Conservation (phyloP, 148 eudicot species). For the Selenicereus undatus region DNA sequence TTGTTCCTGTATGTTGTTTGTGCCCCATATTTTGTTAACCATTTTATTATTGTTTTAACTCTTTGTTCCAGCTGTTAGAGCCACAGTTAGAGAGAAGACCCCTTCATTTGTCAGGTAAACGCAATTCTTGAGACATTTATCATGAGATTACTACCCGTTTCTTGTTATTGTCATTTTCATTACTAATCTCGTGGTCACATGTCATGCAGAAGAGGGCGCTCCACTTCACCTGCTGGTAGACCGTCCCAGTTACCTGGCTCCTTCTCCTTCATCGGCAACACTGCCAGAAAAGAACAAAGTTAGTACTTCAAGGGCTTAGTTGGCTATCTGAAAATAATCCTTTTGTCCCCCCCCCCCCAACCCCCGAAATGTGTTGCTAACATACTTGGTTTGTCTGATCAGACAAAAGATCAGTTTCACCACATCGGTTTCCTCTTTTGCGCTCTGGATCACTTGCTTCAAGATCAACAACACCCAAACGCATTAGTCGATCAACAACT, state of each 20-base stretch:
- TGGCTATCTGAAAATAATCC: not conserved
- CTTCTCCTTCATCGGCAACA: constrained; percentile 45
- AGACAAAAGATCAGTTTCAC: constrained; percentile 80
- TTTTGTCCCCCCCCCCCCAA: too few relatives aligned
- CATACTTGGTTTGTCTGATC: not conserved
- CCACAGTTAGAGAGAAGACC: constrained; percentile 36
- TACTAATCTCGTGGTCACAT: not conserved
- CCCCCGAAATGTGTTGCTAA: not conserved
- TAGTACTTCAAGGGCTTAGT: constrained; percentile 7
- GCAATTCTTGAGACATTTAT: not conserved
- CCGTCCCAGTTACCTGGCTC: constrained; percentile 45
- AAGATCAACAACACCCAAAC: constrained; percentile 50
- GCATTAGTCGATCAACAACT: constrained; percentile 38
- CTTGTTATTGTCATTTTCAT: not conserved
- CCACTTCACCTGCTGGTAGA: constrained; percentile 63
- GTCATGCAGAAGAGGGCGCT: constrained; percentile 54
- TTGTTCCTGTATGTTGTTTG: not conserved
- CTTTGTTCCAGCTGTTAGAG: constrained; percentile 51
- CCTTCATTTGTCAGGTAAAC: constrained; percentile 50
- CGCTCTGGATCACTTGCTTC: constrained; percentile 74
- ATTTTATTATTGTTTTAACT: constrained; percentile 2
- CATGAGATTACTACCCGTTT: not conserved
- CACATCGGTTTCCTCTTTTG: constrained; percentile 67
- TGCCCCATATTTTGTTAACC: not conserved
- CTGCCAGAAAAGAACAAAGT: constrained; percentile 61